Base-by-base conservation (phyloP, 2,329 filamentous ascomycete species). In the Mycogone perniciosa region DNA sequence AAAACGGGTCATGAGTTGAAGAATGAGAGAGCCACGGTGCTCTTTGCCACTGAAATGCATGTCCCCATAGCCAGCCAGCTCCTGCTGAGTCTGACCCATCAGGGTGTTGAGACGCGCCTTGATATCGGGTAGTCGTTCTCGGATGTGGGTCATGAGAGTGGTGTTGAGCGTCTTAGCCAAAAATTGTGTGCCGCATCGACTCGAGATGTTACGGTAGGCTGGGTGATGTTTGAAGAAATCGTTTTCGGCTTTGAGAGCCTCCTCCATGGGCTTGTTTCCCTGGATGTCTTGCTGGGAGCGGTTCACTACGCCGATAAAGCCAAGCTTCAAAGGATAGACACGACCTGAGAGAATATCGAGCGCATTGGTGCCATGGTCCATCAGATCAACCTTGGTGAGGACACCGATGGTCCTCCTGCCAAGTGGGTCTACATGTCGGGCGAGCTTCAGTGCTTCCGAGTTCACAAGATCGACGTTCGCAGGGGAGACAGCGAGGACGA, bases 61-160 rank as follows among this genome's bases (percentile, higher is more conserved):
- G 66, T 97, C 95, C 35, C 93, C 93, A 65, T 99, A 99, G 69
- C 92, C 96, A 40, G 93, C 93, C 51, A 99, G 79, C 69, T 99
- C 93, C 73, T 99, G 93, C 66, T 99, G 93, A 44, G 93, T 97
- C 71, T 99, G 93, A n/a, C 93, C 93, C 93, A 99, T 99, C 46
- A 99, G 75, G 1, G 93, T 99, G 70, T 99, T 99, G 55, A 99
- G 78, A 50, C 93, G 85, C 45, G 93, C 93, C 72, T 99, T 99
- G 75, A 99, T 99, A 68, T 99, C 93, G 31, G 93, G 93, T 61
- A 99, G 75, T 43, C 93, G 84, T 67, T 99, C 93, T 54, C 93
- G 87, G 64, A 99, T 99, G 65, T 99, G 93, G 26, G 84, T 74
- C 93, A 99, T 97, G 57, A 99, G 78, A 9, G 93, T 99, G 40